phyloP scores from a whole-genome alignment of 805 yeast species.

The Kodamaea sagamina region DNA sequence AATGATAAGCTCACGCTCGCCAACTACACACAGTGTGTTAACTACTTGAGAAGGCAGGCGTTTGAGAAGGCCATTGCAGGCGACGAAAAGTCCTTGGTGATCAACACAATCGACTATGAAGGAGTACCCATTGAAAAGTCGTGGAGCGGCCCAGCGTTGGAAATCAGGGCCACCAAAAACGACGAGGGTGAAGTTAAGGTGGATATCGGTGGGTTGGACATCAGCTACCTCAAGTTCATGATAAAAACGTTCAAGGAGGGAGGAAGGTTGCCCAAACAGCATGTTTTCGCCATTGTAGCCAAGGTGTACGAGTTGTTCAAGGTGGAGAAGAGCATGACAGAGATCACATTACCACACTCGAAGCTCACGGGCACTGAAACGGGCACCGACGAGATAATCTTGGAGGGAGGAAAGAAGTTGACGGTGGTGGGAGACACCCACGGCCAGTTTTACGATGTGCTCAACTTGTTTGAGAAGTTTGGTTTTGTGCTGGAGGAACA shows the following conservation, averaged over 20 bases:
- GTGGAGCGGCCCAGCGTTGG: slow-evolving; percentile 61
- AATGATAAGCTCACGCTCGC: slow-evolving; percentile 66
- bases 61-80: slow-evolving; percentile 86
- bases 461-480: slow-evolving; percentile 72
- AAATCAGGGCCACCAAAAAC: slow-evolving; percentile 36
- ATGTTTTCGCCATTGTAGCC: slow-evolving; percentile 78
- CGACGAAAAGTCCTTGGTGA: slow-evolving; percentile 56
- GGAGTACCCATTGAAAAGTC: slow-evolving; percentile 51
- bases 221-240: slow-evolving; percentile 62
- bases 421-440: slow-evolving; percentile 98
- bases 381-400: slow-evolving; percentile 25
- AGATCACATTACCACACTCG: slow-evolving; percentile 50
- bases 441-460: slow-evolving; percentile 90
- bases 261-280: slow-evolving; percentile 73
- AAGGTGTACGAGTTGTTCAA: slow-evolving; percentile 66
- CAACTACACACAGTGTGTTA: slow-evolving; percentile 62
- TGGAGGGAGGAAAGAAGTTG: slow-evolving; percentile 45
- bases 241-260: slow-evolving; percentile 73
- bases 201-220: slow-evolving; percentile 44
- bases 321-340: slow-evolving; percentile 74
- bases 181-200: slow-evolving; percentile 27
- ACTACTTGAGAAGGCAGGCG: slow-evolving; percentile 67
- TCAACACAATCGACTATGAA: slow-evolving; percentile 50
- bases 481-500: slow-evolving; percentile 72
- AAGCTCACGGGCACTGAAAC: slow-evolving; percentile 27